Evolutionary conservation across 2,329 filamentous ascomycete genomes (phyloP), one percentile per base, ranked within the genome.

Genomic region (Fusarium sublunatum): DNA sequence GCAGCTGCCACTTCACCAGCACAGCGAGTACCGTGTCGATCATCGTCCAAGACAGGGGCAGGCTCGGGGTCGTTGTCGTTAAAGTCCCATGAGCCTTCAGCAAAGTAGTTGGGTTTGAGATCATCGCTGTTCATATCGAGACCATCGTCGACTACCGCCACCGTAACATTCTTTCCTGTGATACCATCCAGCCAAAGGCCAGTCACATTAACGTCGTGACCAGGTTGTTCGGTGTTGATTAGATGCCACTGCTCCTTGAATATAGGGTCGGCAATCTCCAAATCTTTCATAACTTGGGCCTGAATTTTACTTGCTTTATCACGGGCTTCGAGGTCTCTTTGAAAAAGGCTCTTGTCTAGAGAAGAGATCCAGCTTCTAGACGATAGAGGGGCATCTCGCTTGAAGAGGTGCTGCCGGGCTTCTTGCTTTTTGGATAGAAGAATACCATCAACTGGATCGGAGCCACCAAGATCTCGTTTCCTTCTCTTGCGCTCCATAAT

Each of bases 211-310:
- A 99, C 86, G 74, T 99, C 95, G 77, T 98, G 91, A 6, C 93
- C 94, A 1, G 87, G 74, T 69, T 96, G 88, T 6, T 90, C 74
- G 0, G 90, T 83, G 74, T 99, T 99, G 80, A 91, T 89, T 42
- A 99, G 81, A 82, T 99, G 95, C 95, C 95, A 99, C 77, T 99
- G 95, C 53, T 96, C 90, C 38, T 85, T 82, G 77, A 98, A 99
- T 48, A 96, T 96, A 15, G 95, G 95, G 72, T 99, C 95, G 29
- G 81, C 76, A 64, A 99, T 98, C 12, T 82, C 81, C n/a, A 99
- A 82, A 3, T 82, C 79, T 46, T 82, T 76, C 66, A 88, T 88
- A 42, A 96, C 79, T 6, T 83, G 76, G 44, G 83, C 76, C 67
- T 90, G 88, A 60, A 83, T 79, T 58, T 83, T 75, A 24, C 89